A percentile compares a stretch with the other conserved stretches of the same genome.
Evolutionary conservation across 2,329 filamentous ascomycete species (phyloP).

Genomic region (Diaporthe ilicicola): DNA sequence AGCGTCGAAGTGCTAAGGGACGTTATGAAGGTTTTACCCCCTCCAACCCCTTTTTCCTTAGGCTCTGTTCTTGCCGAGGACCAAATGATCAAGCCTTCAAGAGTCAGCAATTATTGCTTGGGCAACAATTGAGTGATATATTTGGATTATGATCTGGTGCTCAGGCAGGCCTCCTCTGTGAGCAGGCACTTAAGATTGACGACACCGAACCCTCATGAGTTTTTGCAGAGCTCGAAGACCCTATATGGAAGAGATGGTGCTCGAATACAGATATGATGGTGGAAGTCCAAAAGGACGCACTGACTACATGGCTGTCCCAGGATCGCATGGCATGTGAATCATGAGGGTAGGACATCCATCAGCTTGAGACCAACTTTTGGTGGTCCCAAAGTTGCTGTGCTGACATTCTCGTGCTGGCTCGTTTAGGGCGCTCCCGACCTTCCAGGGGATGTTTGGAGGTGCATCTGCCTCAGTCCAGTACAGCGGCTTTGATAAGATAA

Average conservation of each 20-base stretch:
- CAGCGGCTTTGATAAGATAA: conserved; percentile 17
- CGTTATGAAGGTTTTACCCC: too few relatives aligned
- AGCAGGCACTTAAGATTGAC: too few relatives aligned
- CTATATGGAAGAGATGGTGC: too few relatives aligned
- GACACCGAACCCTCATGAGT: too few relatives aligned
- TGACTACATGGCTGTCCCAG: too few relatives aligned
- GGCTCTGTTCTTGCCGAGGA: background rate
- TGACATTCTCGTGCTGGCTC: background rate
- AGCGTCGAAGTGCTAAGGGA: background rate
- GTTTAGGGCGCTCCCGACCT: background rate
- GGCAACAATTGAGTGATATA: background rate
- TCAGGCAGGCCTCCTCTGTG: too few relatives aligned
- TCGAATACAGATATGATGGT: too few relatives aligned
- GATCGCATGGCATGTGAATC: background rate
- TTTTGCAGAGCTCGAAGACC: too few relatives aligned
- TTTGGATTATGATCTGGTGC: background rate
- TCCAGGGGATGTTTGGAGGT: background rate
- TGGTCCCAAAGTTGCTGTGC: background rate
- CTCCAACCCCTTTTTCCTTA: too few relatives aligned
- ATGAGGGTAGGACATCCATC: background rate
- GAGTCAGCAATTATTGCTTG: background rate
- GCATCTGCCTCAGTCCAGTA: background rate
- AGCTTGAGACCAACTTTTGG: background rate
- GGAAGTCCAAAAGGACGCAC: background rate
- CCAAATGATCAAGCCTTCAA: background rate